A percentile compares a stretch with the other conserved stretches of the same genome.
Conservation (phyloP, 306 rosid species). For the Myrica gale region DNA sequence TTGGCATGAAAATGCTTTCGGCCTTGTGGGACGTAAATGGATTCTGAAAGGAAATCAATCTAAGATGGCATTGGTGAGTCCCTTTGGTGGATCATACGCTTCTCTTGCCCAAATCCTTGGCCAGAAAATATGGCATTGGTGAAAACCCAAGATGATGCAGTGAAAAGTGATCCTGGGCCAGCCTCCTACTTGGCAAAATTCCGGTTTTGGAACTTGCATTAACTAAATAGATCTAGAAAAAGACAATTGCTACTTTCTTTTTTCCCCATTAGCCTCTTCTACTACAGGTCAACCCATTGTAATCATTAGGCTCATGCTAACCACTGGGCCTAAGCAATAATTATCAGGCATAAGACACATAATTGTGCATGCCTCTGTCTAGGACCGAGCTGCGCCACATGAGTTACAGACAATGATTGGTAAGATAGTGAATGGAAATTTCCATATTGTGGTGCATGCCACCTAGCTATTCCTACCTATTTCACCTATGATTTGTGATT, state of each 20-base stretch:
- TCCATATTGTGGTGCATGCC: neutral
- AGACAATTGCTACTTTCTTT: too few species aligned
- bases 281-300: too few species aligned
- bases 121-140: too few species aligned
- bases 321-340: neutral
- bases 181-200: neutral
- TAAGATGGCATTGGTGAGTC: too few species aligned
- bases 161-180: neutral
- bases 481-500: neutral
- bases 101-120: too few species aligned
- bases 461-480: neutral
- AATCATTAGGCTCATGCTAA: too few species aligned
- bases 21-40: too few species aligned
- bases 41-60: too few species aligned
- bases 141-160: neutral
- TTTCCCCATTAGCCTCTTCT: neutral
- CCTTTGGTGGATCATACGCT: too few species aligned
- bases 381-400: constrained; percentile 5
- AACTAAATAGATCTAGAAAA: too few species aligned
- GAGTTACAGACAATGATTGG: neutral
- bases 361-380: neutral
- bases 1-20: too few species aligned
- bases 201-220: neutral
- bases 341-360: neutral
- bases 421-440: neutral